Evolutionary conservation across 805 yeast genomes (phyloP), one percentile per base, ranked within the genome.

Genomic region (Zygosaccharomyces bisporus): DNA sequence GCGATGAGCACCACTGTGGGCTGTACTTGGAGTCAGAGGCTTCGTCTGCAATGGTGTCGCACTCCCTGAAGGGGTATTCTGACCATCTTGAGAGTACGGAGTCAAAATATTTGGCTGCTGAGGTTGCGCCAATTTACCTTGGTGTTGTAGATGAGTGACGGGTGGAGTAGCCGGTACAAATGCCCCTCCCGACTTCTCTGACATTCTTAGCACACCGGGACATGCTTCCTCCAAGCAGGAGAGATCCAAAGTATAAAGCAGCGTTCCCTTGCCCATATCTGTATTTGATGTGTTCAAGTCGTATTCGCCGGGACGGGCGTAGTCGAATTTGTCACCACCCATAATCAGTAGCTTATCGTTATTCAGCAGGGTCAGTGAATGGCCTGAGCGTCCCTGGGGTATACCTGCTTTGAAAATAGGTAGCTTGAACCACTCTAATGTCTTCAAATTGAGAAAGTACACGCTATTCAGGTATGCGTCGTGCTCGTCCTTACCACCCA

Each of bases 381-480:
- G 99, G 7, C 98, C 98, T 50, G 91, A 86, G 55, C 97, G 78
- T 10, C 93, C 80, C 35, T 90, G 86, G 1, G 96, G 95, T 33
- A 68, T 66, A 54, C 69, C 72, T 2, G 70, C 57, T 29, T 63
- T 63, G 34, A 55, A 57, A 1, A 50, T 23, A 3, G 75, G 80
- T 54, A 86, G 74, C 45, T 78, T 77, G 58, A 78, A 81, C 93
- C 96, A 89, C 38, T 79, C 77, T 38, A 76, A 72, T 17, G 85
- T 75, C 41, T 78, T 73, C 53, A 93, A 71, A 60, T 88, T 88
- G 53, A 93, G 77, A n/a, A 89, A 81, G 57, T 77, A 79, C 41
- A 89, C 74, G 25, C 79, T 76, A 55, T 76, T 76, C 46, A 83
- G 73, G 43, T 87, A 79, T 33, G 73, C 73, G 34, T 95, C 96